These are phyloP conservation scores for Eucalyptus tenuipes DNA, from an alignment of 345 rosid species.

Conservation along the genomic window DNA sequence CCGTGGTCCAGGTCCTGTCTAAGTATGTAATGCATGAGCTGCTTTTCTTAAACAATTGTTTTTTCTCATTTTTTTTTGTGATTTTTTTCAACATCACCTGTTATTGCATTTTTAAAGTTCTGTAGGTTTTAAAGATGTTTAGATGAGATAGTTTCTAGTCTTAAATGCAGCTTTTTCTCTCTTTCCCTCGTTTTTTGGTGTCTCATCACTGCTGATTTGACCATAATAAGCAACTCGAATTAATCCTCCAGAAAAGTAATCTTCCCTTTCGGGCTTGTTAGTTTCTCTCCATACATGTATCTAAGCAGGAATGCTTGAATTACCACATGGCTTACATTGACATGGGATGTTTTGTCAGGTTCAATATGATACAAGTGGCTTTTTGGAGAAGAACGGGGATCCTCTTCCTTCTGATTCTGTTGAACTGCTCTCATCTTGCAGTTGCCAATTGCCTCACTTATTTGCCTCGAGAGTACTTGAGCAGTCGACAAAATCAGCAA, in stretches of 20 bases:
- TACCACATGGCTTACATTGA: neutral
- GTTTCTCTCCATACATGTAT: neutral
- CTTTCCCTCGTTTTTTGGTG: neutral
- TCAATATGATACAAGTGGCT: conserved; percentile 76
- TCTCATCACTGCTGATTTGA: neutral
- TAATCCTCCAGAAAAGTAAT: neutral
- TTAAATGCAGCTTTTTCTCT: neutral
- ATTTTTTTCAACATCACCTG: neutral
- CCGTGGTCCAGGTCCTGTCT: neutral
- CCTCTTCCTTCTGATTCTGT: conserved; percentile 48
- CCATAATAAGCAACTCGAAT: neutral
- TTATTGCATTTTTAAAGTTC: neutral
- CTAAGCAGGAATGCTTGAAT: neutral
- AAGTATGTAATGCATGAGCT: neutral
- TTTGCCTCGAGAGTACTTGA: conserved; percentile 38
- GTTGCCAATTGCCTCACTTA: conserved; percentile 32
- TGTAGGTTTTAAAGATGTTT: neutral
- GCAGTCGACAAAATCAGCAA: conserved; percentile 19
- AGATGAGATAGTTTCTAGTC: neutral
- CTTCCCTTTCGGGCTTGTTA: neutral
- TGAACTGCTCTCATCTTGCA: conserved; percentile 56
- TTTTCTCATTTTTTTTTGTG: neutral
- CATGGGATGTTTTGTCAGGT: conserved; percentile 24
- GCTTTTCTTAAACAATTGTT: neutral
- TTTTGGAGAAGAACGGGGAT: conserved; percentile 93